Base-by-base conservation (phyloP, 768 basidiomycete genomes). In the Termitomyces sp. region DNA sequence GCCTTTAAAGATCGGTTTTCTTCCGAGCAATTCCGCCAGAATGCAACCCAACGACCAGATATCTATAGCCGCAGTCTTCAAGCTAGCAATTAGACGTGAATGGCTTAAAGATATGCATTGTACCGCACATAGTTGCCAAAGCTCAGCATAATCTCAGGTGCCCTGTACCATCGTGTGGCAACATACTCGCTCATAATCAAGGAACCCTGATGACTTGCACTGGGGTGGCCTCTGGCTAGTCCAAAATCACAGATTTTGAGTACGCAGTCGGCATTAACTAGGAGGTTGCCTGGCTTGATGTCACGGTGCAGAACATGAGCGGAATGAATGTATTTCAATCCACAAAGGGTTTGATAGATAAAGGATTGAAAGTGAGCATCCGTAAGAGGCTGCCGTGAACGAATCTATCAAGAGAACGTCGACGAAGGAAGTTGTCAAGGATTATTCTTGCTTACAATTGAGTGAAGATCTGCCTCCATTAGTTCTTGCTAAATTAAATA, bases 381-480 rank as follows among this genome's bases (percentile, higher is more conserved):
- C 9, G 91, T 92, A 64, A 92, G 82, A 12, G 90, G 89, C 66
- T 93, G 91, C 46, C 88, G 87, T 30, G 90, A 92, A 52, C 90
- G 89, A 62, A 89, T 89, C 92, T 88, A 59, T 8, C 9, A 38
- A 26, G n/a, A 22, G 8, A 22, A 44, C 43, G 32, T 50, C 55
- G 24, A 18, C 53, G 20, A 26, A 53, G 35, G 51, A 20, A 10
- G 42, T 35, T 35, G 36, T 28, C 16, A 22, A 35, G 6, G 24
- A 13, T 38, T 28, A 20, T 43, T 42, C 30, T 38, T 20, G 68
- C 84, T 72, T 65, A 96, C 94, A 72, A 99, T 99, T 18, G 97
- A 96, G 68, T 98, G 97, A n/a, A 99, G 81, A 82, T 99, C 97
- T 56, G 97, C 96, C 71, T 99, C 97, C 97, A 98, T 99, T 64